A percentile compares a stretch with the other conserved stretches of the same genome.
These are phyloP conservation scores for Chaetomiaceae sp. DNA, from an alignment of 2,329 filamentous ascomycete genomes.

Conservation along the genomic window DNA sequence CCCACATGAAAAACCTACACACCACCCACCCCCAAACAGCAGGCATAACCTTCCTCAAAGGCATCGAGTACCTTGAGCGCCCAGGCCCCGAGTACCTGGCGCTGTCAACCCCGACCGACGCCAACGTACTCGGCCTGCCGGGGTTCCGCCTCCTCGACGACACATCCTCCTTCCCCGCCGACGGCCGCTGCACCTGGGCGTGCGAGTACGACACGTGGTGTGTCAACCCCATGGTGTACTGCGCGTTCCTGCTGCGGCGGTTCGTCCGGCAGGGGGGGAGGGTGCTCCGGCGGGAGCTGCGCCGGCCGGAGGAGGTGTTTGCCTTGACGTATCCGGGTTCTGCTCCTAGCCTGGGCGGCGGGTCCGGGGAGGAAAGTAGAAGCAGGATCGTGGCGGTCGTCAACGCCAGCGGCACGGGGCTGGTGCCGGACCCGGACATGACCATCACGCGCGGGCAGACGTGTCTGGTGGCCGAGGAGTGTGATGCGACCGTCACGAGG, in stretches of 20 bases:
- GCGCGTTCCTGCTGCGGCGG: slow-evolving; percentile 41
- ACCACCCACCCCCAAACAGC: slow-evolving; percentile 31
- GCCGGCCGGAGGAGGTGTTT: slow-evolving; percentile 37
- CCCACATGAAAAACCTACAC: slow-evolving; percentile 36
- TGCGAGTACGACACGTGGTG: slow-evolving; percentile 52
- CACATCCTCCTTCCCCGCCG: slow-evolving; percentile 38
- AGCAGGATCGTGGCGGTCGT: slow-evolving; percentile 32
- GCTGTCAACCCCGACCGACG: slow-evolving; percentile 30
- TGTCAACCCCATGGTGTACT: slow-evolving; percentile 51
- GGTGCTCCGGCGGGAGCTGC: slow-evolving; percentile 33
- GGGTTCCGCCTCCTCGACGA: slow-evolving; percentile 36
- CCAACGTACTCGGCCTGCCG: slow-evolving; percentile 31
- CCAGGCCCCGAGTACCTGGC: slow-evolving; percentile 37
- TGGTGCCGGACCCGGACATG: slow-evolving; percentile 38
- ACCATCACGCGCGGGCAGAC: slow-evolving; percentile 47
- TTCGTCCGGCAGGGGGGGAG: slow-evolving; percentile 37
- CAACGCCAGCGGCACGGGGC: slow-evolving; percentile 44
- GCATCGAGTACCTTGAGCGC: slow-evolving; percentile 48
- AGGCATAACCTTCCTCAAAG: slow-evolving; percentile 46
- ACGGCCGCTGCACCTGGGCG: slow-evolving; percentile 38
- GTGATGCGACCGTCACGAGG: slow-evolving; percentile 46
- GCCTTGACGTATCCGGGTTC: too few relatives aligned
- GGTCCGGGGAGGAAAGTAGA: too few relatives aligned
- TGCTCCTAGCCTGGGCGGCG: too few relatives aligned
- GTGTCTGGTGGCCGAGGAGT: slow-evolving; percentile 39